These are phyloP conservation scores for Suhomyces kunorum DNA, from an alignment of 1,139 yeast species.

Conservation along the genomic window DNA sequence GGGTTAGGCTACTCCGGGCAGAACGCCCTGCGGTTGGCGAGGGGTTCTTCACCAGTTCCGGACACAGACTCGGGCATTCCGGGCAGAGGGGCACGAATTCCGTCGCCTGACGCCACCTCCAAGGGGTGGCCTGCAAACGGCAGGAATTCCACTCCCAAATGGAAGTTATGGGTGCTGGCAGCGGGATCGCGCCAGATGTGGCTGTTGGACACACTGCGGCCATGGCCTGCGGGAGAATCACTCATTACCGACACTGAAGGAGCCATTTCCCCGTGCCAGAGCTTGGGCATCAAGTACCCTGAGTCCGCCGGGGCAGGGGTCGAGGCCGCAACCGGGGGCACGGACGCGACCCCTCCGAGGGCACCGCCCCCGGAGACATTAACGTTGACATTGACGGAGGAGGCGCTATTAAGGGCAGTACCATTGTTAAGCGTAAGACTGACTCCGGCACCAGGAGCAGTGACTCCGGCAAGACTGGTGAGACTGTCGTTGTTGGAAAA, in stretches of 20 bases:
- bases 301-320: conserved; percentile 1
- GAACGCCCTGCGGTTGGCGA: neutral
- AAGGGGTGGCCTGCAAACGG: conserved; percentile 17
- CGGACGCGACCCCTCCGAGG: neutral
- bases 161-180: conserved; percentile 18
- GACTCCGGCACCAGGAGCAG: conserved; percentile 6
- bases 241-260: conserved; percentile 2
- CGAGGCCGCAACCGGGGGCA: neutral
- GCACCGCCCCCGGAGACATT: neutral
- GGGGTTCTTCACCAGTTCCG: too few relatives aligned
- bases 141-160: conserved; percentile 18
- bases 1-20: neutral
- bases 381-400: neutral
- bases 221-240: conserved; percentile 10
- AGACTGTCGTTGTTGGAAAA: conserved; percentile 14
- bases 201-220: conserved; percentile 27
- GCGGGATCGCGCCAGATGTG: conserved; percentile 33
- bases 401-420: too few relatives aligned
- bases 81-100: neutral
- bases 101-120: conserved; percentile 2
- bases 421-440: too few relatives aligned
- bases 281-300: conserved; percentile 13
- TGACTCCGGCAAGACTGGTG: conserved; percentile 10
- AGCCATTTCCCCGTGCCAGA: conserved; percentile 12
- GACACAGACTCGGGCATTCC: too few relatives aligned